Evolutionary conservation across 202 grass and related monocot genomes (phyloP).

Genomic region (Eragrostis tef): DNA sequence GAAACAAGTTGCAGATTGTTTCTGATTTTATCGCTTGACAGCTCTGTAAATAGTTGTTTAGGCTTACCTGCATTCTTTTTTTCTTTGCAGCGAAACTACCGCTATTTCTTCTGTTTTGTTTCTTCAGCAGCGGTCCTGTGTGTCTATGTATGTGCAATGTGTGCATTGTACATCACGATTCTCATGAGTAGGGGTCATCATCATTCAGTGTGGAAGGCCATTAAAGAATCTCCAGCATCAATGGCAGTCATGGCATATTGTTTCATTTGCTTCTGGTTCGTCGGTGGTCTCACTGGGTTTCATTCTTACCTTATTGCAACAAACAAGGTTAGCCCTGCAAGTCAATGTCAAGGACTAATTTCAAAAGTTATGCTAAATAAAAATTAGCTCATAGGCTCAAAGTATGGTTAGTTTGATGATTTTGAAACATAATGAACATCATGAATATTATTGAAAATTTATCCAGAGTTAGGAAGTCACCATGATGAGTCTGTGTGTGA

Average conservation of each 20-base stretch:
- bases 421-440: slow-evolving; percentile 20
- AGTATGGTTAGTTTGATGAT: not conserved
- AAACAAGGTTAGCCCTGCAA: slow-evolving; percentile 65
- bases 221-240: slow-evolving; percentile 79
- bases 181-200: slow-evolving; percentile 68
- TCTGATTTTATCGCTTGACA: slow-evolving; percentile 19
- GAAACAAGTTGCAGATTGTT: slow-evolving; percentile 27
- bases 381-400: not conserved
- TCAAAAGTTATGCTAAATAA: not conserved
- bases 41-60: slow-evolving; percentile 38
- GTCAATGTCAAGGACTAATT: slow-evolving; percentile 3
- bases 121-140: slow-evolving; percentile 73
- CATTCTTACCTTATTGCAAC: slow-evolving; percentile 84
- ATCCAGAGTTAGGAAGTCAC: not conserved
- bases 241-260: slow-evolving; percentile 79
- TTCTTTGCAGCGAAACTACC: slow-evolving; percentile 76
- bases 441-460: slow-evolving; percentile 17
- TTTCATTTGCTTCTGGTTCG: slow-evolving; percentile 88
- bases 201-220: slow-evolving; percentile 65
- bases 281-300: slow-evolving; percentile 82
- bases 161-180: slow-evolving; percentile 67
- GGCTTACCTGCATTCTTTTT: slow-evolving; percentile 29
- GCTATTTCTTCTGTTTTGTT: slow-evolving; percentile 82
- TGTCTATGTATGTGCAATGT: slow-evolving; percentile 85
- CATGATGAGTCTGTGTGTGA: not conserved